Percentiles rank a stretch among this genome's conserved stretches.
Evolutionary conservation across 306 rosid species (phyloP).

Genomic region (Purshia tridentata): DNA sequence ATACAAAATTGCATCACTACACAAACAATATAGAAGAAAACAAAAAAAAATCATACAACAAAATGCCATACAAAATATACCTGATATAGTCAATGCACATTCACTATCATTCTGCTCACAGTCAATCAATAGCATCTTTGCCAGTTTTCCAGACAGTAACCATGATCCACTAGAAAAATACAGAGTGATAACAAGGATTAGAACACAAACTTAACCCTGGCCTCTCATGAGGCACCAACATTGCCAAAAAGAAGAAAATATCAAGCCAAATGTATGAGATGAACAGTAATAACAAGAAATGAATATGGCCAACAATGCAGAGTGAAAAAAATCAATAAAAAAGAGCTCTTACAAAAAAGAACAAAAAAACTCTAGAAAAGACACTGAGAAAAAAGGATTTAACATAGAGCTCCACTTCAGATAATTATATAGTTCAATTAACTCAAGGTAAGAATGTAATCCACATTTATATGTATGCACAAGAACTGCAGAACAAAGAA

Average conservation of each 20-base stretch:
- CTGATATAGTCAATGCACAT: constrained; percentile 68
- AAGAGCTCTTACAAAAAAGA: neutral
- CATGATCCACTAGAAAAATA: constrained; percentile 65
- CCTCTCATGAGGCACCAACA: neutral
- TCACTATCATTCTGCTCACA: constrained; percentile 70
- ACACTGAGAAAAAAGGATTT: neutral
- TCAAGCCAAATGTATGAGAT: neutral
- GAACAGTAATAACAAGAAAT: neutral
- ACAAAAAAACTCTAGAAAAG: neutral
- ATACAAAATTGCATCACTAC: neutral
- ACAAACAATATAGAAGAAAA: neutral
- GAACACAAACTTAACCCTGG: neutral
- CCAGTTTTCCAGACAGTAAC: constrained; percentile 80
- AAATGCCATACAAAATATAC: constrained; percentile 29
- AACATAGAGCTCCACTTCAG: constrained; percentile 4
- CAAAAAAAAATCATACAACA: constrained; percentile 9
- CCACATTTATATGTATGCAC: neutral
- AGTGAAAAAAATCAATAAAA: too few species aligned
- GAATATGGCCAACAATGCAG: neutral
- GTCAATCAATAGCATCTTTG: constrained; percentile 78
- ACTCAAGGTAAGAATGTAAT: neutral
- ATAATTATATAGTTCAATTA: neutral
- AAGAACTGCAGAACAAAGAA: neutral
- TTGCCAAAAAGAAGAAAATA: neutral
- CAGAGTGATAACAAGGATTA: constrained; percentile 22